These are phyloP conservation scores for Polygonum maritimum DNA, from an alignment of 148 eudicot genomes.

Conservation along the genomic window DNA sequence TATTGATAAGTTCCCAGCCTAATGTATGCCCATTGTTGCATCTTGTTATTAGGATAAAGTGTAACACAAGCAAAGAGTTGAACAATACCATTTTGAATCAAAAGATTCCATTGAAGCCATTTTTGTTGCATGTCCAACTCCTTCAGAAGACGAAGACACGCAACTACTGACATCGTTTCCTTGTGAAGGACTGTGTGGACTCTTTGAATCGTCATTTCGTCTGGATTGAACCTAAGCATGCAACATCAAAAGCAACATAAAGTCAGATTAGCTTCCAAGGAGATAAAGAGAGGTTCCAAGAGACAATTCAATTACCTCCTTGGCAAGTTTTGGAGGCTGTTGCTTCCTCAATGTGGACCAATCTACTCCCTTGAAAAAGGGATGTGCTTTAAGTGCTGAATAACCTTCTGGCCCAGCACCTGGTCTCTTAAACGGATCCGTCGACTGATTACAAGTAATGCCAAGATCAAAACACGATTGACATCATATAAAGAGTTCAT, in stretches of 20 bases:
- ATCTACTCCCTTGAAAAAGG: slow-evolving; percentile 70
- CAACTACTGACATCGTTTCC: slow-evolving; percentile 43
- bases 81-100: slow-evolving; percentile 81
- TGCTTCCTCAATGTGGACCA: slow-evolving; percentile 63
- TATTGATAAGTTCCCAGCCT: too few species aligned
- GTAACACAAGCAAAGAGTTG: not conserved
- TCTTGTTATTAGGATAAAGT: not conserved
- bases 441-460: slow-evolving; percentile 35
- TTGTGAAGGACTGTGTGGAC: slow-evolving; percentile 59
- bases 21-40: not conserved
- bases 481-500: slow-evolving; percentile 10
- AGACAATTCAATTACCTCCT: slow-evolving; percentile 42
- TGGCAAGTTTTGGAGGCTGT: slow-evolving; percentile 70
- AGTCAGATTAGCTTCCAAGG: not conserved
- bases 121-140: slow-evolving; percentile 51
- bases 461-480: not conserved
- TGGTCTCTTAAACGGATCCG: slow-evolving; percentile 82
- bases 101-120: slow-evolving; percentile 96
- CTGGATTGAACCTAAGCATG: slow-evolving; percentile 36
- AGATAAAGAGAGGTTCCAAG: not conserved
- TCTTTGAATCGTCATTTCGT: slow-evolving; percentile 41
- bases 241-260: slow-evolving; percentile 3
- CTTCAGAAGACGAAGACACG: slow-evolving; percentile 56
- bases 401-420: slow-evolving; percentile 96
- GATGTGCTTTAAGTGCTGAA: slow-evolving; percentile 63